Evolutionary conservation across 768 basidiomycete species (phyloP), one percentile per base, ranked within the genome.

Genomic region (Pilatotrama ljubarskyi): DNA sequence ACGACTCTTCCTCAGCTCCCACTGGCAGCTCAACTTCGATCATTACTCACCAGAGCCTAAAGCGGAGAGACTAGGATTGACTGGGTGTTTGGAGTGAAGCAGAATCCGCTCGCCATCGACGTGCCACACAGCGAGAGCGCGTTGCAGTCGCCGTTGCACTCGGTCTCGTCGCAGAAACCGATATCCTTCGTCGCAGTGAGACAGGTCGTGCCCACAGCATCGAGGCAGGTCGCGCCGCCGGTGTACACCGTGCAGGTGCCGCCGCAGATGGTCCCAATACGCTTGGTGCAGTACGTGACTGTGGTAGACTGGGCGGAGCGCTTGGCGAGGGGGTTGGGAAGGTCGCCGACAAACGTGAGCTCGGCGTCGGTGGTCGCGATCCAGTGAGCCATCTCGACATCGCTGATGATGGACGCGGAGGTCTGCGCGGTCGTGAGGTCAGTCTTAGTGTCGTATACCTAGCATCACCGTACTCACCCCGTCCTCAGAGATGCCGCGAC

Each of bases 241-340:
- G 62, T 68, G 67, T 70, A 72, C 0, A 73, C 70, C 10, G 66
- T 74, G 66, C 75, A 76, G 3, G 61, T 9, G 0, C 73, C 72
- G 10, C 67, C 69, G 62, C 75, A 76, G 50, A 72, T 62, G 42
- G 65, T 64, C 17, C 50, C 35, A 13, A 56, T 36, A 18, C 66
- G 47, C 37, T 25, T 56, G 49, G 46, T 64, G 63, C 75, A 76
- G 68, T 70, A 75, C 3, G 65, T 66, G 25, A 76, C 72, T 1
- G 57, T 69, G 14, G 64, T 70, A 37, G 63, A 51, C 44, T 67
- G 58, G 9, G 65, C 62, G 15, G 50, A 36, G 18, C 68, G 66
- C 44, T 54, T 55, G 17, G 46, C 29, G 35, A 60, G 59, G 24
- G 53, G 52, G 58, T 62, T 65, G 58, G 66, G n/a, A 5, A 59